phyloP scores from a whole-genome alignment of 179 eudicot genomes.

The Amaranthus tricolor region DNA sequence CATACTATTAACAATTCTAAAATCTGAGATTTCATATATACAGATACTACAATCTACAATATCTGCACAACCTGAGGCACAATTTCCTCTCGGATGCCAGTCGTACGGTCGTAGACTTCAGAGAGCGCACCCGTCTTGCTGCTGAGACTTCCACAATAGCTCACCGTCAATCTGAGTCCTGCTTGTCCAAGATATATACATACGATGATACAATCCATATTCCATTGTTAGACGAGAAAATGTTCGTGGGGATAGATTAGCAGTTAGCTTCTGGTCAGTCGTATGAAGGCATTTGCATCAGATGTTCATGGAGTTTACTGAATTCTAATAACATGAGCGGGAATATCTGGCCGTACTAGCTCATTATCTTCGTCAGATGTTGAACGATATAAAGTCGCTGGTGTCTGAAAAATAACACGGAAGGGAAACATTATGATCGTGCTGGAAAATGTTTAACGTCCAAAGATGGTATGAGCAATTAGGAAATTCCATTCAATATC shows the following conservation, averaged over 20 bases:
- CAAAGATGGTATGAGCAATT: not conserved
- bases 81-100: not conserved
- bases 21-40: conserved; percentile 1
- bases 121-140: not conserved
- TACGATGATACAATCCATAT: not conserved
- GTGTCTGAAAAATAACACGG: conserved; percentile 17
- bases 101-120: not conserved
- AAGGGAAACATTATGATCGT: not conserved
- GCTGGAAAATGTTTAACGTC: not conserved
- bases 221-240: not conserved
- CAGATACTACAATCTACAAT: conserved; percentile 11
- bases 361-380: conserved; percentile 38
- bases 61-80: not conserved
- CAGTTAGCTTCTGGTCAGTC: not conserved
- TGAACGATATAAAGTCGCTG: conserved; percentile 10
- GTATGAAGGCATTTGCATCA: not conserved
- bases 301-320: conserved; percentile 15
- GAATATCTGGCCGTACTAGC: conserved; percentile 17
- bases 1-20: not conserved
- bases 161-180: not conserved
- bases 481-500: not conserved
- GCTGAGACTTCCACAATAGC: not conserved
- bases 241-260: not conserved
- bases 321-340: conserved; percentile 33
- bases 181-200: not conserved